Percentiles rank a stretch among this genome's conserved stretches.
phyloP scores from a whole-genome alignment of 371 early-diverging fungal genomes.

The Sanchytrium tribonematis region DNA sequence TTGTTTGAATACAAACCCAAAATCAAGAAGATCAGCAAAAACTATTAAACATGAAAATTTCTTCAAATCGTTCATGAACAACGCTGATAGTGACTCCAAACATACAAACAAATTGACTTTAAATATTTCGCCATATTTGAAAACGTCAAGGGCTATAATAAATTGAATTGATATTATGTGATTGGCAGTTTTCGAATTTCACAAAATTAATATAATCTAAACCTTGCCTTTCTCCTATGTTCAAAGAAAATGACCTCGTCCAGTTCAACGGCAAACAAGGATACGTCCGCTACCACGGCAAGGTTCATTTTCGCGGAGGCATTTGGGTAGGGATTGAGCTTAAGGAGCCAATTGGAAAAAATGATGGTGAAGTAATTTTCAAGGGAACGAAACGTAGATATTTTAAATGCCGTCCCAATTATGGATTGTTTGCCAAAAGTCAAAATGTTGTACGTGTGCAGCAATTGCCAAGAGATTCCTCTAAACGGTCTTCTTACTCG shows the following conservation, averaged over 20 bases:
- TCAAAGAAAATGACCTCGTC: neutral
- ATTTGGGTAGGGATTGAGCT: neutral
- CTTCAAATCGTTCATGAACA: no score
- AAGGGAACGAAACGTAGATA: neutral
- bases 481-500: neutral
- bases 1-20: no score
- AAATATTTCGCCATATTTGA: no score
- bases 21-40: no score
- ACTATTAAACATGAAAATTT: no score
- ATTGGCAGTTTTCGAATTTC: no score
- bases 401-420: neutral
- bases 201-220: no score
- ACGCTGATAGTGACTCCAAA: no score
- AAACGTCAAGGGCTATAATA: no score
- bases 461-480: neutral
- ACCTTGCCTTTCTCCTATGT: no score
- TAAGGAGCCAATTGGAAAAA: neutral
- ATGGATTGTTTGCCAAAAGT: neutral
- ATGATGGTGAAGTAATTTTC: neutral
- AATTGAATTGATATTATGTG: no score
- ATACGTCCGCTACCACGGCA: neutral
- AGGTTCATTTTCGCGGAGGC: neutral
- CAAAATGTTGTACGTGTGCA: neutral
- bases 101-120: no score
- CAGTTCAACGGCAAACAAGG: neutral